A percentile compares a stretch with the other conserved stretches of the same genome.
Conservation (phyloP, 148 eudicot species). For the Chenopodium formosanum region DNA sequence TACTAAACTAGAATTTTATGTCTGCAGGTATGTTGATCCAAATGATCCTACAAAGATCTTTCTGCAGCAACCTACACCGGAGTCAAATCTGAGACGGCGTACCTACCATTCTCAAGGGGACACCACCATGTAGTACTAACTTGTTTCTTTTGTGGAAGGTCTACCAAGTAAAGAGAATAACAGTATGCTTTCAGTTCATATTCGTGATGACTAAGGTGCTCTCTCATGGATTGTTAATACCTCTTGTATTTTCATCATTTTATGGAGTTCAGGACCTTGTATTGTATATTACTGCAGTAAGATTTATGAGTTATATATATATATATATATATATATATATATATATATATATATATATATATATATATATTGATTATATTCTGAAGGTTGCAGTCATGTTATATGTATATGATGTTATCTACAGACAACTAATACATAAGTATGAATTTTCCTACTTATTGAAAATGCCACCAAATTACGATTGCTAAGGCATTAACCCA, state of each 20-base stretch:
- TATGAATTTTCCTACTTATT: not conserved
- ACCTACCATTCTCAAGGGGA: slow-evolving; percentile 60
- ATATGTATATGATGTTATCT: too few species aligned
- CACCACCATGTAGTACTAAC: slow-evolving; percentile 13
- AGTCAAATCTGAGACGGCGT: slow-evolving; percentile 81
- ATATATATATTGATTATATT: not conserved
- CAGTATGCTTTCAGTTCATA: not conserved
- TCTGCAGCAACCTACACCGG: slow-evolving; percentile 89
- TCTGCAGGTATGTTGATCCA: slow-evolving; percentile 88
- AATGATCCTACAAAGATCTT: slow-evolving; percentile 90
- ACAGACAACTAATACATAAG: too few species aligned
- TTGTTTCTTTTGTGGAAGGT: not conserved
- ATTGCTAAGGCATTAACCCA: not conserved
- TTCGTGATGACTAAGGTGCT: not conserved
- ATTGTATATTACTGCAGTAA: not conserved
- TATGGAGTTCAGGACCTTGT: not conserved
- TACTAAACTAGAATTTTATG: not conserved
- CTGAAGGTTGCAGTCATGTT: not conserved
- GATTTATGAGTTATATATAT: not conserved
- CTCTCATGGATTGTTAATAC: slow-evolving; percentile 4
- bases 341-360: not conserved
- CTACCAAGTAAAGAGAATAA: not conserved
- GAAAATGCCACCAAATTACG: not conserved
- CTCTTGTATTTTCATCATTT: not conserved
- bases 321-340: not conserved